Evolutionary conservation across 2,329 filamentous ascomycete species (phyloP), one percentile per base, ranked within the genome.

Genomic region (Setomelanomma holmii): DNA sequence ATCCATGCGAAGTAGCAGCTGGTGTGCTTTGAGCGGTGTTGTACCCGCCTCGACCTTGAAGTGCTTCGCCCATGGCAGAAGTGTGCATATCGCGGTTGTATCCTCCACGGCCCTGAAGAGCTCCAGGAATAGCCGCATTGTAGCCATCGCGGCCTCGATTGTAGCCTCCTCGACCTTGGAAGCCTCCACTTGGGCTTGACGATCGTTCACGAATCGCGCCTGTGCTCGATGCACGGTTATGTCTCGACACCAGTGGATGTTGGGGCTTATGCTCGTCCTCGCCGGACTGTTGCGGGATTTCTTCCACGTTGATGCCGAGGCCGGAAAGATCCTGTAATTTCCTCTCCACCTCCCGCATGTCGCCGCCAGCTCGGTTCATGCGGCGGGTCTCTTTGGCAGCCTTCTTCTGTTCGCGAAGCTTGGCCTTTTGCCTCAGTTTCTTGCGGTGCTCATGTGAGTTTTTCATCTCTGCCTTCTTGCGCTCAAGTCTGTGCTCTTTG

Each of bases 341-440:
- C 33, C 51, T 62, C 30, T 66, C 54, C 1, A 73, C 59, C 30
- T 74, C 68, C 23, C 53, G 60, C 35, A 72, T 56, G 1, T 69
- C 67, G 8, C 57, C 52, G 2, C 40, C 20, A 4, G 51, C 20
- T 16, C 54, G 58, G 17, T 63, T 66, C 47, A 66, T 62, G 43
- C 51, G 62, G 23, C 61, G 63, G 1, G 63, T 61, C 10, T 67
- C 58, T 50, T 70, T 75, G 6, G 64, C 66, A 5, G 68, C 66
- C 42, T 73, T 76, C 56, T 74, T 76, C 48, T 76, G 64, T 14
- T 76, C 65, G 2, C 71, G 71, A 16, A 77, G 60, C 49, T 72
- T 74, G 11, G 62, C 60, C 57, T 72, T 75, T 56, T 71, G 77
- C 57, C 64, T 67, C n/a, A 71, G 55, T 46, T 66, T 74, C 44